Conservation (phyloP, 1,284 basidiomycete species). For the Trametes hirsuta region DNA sequence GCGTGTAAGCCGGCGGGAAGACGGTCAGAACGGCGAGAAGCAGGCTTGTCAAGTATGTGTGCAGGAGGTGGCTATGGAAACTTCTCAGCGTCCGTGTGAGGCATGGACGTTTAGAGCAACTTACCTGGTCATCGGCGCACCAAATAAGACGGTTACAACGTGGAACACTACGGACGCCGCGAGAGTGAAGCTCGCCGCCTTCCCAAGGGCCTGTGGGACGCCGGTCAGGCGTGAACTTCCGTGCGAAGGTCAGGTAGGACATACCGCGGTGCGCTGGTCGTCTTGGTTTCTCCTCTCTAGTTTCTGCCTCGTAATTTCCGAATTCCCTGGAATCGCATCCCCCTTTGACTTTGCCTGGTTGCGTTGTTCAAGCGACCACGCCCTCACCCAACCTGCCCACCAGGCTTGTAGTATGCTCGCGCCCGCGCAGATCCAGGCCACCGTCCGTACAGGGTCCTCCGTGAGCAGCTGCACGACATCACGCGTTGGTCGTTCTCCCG, state of each 20-base stretch:
- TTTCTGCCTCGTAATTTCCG: constrained; percentile 36
- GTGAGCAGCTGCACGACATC: constrained; percentile 70
- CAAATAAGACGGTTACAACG: constrained; percentile 65
- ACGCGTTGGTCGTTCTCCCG: constrained; percentile 44
- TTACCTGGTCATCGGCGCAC: constrained; percentile 71
- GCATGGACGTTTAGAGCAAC: constrained; percentile 27
- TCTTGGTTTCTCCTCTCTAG: constrained; percentile 36
- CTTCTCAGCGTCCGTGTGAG: background rate
- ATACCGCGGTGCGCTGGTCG: constrained; percentile 37
- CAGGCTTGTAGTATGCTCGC: constrained; percentile 63
- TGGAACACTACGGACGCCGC: constrained; percentile 52
- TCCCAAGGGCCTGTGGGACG: constrained; percentile 43
- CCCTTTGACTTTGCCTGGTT: constrained; percentile 18
- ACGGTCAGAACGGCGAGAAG: constrained; percentile 70
- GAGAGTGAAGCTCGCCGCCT: constrained; percentile 59
- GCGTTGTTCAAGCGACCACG: constrained; percentile 44
- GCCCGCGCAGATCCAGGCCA: constrained; percentile 65
- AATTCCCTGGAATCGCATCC: constrained; percentile 27
- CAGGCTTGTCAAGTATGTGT: constrained; percentile 71
- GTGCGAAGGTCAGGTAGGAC: constrained; percentile 22
- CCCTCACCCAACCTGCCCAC: constrained; percentile 72
- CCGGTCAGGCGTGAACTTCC: constrained; percentile 5
- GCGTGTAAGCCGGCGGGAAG: constrained; percentile 69
- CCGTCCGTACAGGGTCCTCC: constrained; percentile 58
- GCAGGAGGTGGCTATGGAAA: constrained; percentile 46